phyloP scores from a whole-genome alignment of 805 yeast species.

The Barnettozyma siamensis region DNA sequence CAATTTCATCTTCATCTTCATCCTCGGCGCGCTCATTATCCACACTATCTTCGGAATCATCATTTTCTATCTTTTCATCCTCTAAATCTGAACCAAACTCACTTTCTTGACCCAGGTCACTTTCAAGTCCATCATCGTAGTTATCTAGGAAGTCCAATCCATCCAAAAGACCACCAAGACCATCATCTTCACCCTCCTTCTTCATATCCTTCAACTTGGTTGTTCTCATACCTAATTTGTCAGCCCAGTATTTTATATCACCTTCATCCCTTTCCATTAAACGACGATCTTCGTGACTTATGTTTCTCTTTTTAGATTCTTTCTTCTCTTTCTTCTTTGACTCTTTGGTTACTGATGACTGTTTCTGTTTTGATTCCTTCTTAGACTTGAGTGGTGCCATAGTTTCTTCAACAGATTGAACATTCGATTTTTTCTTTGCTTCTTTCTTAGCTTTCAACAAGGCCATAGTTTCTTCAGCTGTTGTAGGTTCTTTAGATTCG shows the following conservation, averaged over 20 bases:
- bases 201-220: slow-evolving; percentile 40
- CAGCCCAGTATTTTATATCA: slow-evolving; percentile 79
- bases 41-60: slow-evolving; percentile 21
- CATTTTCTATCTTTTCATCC: slow-evolving; percentile 22
- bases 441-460: slow-evolving; percentile 30
- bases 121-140: slow-evolving; percentile 21
- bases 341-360: neutral
- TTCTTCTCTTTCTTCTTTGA: slow-evolving; percentile 13
- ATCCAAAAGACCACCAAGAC: slow-evolving; percentile 76
- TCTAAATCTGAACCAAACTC: slow-evolving; percentile 12
- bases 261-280: slow-evolving; percentile 58
- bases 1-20: slow-evolving; percentile 22
- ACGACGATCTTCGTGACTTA: slow-evolving; percentile 42
- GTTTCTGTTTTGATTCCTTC: slow-evolving; percentile 20
- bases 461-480: slow-evolving; percentile 39
- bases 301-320: slow-evolving; percentile 11
- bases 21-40: slow-evolving; percentile 23
- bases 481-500: slow-evolving; percentile 3
- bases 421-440: slow-evolving; percentile 15
- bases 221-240: slow-evolving; percentile 66
- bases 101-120: slow-evolving; percentile 24
- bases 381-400: slow-evolving; percentile 29
- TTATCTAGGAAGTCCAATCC: slow-evolving; percentile 45
- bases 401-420: slow-evolving; percentile 28
- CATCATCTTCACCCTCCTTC: slow-evolving; percentile 55